These are phyloP conservation scores for Byssochlamys sp. DNA, from an alignment of 2,329 filamentous ascomycete genomes.

Conservation along the genomic window DNA sequence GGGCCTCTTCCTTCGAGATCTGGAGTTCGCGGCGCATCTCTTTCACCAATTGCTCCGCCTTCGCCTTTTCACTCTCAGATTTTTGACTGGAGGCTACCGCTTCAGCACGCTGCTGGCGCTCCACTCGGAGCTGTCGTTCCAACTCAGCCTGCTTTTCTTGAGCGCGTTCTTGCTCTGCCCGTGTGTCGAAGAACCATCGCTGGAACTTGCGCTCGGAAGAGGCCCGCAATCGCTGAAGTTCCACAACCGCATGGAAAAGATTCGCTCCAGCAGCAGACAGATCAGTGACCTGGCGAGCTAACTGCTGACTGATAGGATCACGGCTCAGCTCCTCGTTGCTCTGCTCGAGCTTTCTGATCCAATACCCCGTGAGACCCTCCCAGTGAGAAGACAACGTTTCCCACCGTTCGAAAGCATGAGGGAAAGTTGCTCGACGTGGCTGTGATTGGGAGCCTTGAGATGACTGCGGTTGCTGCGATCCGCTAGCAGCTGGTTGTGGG, in stretches of 20 bases:
- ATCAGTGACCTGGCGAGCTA: slow-evolving; percentile 89
- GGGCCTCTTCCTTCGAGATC: slow-evolving; percentile 92
- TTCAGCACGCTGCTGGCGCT: slow-evolving; percentile 60
- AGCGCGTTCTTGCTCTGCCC: slow-evolving; percentile 73
- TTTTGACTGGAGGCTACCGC: slow-evolving; percentile 57
- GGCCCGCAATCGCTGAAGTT: slow-evolving; percentile 82
- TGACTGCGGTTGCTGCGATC: slow-evolving; percentile 7
- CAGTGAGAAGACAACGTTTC: slow-evolving; percentile 93
- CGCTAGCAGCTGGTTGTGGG: slow-evolving; percentile 10
- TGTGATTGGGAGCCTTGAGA: slow-evolving; percentile 17
- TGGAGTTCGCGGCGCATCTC: slow-evolving; percentile 88
- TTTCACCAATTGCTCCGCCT: slow-evolving; percentile 65
- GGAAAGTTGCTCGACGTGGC: slow-evolving; percentile 59
- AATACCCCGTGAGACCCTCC: slow-evolving; percentile 95
- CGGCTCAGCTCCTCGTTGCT: slow-evolving; percentile 76
- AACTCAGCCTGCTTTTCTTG: slow-evolving; percentile 74
- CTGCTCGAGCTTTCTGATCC: slow-evolving; percentile 85
- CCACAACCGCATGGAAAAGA: slow-evolving; percentile 92
- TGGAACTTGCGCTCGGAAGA: slow-evolving; percentile 97
- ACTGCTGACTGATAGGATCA: slow-evolving; percentile 74
- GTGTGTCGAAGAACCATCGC: slow-evolving; percentile 94
- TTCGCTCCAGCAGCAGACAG: slow-evolving; percentile 95
- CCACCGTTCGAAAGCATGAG: slow-evolving; percentile 95
- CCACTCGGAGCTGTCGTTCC: slow-evolving; percentile 63
- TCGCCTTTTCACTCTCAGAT: slow-evolving; percentile 58